phyloP scores from a whole-genome alignment of 805 yeast species.

The Candida coquimbonensis region DNA sequence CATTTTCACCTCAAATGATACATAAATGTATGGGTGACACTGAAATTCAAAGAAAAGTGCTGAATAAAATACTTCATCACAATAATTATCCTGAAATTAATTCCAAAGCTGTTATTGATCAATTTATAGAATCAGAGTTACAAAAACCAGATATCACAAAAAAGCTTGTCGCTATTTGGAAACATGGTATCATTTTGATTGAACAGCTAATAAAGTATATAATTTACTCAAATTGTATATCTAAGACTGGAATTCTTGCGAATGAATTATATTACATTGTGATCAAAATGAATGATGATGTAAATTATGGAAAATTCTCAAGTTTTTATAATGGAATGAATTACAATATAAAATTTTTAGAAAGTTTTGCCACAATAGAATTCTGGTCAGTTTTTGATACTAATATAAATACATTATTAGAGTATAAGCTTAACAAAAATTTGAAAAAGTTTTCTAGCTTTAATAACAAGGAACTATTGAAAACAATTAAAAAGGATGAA shows the following conservation, averaged over 20 bases:
- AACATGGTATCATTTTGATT: neutral
- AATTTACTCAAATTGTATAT: neutral
- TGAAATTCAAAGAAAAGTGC: neutral
- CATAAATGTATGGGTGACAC: neutral
- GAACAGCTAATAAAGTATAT: neutral
- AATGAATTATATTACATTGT: neutral
- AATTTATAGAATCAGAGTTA: neutral
- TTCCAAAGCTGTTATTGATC: neutral
- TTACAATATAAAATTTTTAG: too few species aligned
- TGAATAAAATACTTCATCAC: neutral
- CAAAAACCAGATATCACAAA: neutral
- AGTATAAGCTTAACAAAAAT: too few species aligned
- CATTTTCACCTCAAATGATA: neutral
- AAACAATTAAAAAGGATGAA: too few species aligned
- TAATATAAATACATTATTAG: too few species aligned
- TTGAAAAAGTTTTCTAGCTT: too few species aligned
- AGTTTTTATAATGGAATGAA: too few species aligned
- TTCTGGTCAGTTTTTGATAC: too few species aligned
- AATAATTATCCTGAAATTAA: neutral
- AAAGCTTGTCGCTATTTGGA: neutral
- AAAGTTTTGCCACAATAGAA: too few species aligned
- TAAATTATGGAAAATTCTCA: too few species aligned
- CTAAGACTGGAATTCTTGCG: neutral
- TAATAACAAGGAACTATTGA: too few species aligned
- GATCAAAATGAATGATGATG: too few species aligned